Conservation (phyloP, 2,329 filamentous ascomycete species). For the Fusarium robinianum region DNA sequence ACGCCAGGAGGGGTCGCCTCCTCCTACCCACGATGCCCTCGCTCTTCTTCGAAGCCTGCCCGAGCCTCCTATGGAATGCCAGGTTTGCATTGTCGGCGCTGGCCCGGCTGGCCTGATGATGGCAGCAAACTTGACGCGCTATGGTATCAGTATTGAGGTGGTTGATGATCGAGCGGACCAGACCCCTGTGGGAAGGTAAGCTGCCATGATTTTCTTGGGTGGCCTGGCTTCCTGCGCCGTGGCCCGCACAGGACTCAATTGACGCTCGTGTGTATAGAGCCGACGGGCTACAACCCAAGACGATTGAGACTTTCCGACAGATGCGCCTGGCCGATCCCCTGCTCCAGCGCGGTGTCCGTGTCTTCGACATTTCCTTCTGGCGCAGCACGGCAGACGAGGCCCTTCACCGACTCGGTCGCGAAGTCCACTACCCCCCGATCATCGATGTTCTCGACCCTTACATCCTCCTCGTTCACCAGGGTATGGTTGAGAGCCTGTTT, state of each 20-base stretch:
- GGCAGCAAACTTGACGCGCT: constrained; percentile 61
- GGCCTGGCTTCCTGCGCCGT: constrained; percentile 8
- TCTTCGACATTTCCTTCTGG: constrained; percentile 79
- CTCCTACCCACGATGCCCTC: constrained; percentile 50
- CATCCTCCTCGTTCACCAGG: constrained; percentile 68
- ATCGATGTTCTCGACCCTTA: constrained; percentile 62
- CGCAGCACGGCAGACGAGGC: constrained; percentile 55
- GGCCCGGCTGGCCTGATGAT: constrained; percentile 62
- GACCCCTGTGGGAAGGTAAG: constrained; percentile 65
- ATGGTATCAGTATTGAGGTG: constrained; percentile 67
- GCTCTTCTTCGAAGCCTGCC: constrained; percentile 55
- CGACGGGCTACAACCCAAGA: constrained; percentile 77
- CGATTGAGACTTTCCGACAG: constrained; percentile 76
- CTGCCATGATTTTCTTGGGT: background rate
- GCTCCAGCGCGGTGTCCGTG: constrained; percentile 67
- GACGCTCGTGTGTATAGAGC: constrained; percentile 49
- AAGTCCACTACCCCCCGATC: constrained; percentile 69
- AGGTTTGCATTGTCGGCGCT: constrained; percentile 59
- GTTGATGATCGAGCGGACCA: constrained; percentile 71
- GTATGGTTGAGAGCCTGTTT: constrained; percentile 74
- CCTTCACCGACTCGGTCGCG: constrained; percentile 64
- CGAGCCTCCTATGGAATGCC: constrained; percentile 50
- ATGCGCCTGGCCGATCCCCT: constrained; percentile 73
- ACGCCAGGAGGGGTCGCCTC: constrained; percentile 38
- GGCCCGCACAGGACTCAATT: constrained; percentile 13